Base-by-base conservation (phyloP, 2,329 filamentous ascomycete genomes). In the Aspergillus chevalieri region DNA sequence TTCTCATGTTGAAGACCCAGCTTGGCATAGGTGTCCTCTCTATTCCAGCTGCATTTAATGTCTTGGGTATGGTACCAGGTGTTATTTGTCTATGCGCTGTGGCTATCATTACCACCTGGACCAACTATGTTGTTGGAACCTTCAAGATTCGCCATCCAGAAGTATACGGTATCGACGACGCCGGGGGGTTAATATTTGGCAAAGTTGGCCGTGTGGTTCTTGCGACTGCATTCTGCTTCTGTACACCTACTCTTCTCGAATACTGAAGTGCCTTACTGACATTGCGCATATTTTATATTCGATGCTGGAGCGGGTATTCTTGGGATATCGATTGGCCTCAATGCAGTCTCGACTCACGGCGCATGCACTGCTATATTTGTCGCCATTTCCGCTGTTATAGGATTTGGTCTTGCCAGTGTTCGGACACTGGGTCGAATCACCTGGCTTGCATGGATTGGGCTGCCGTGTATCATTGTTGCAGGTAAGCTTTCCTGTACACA, bases 221-320 rank as follows among this genome's bases (percentile, higher is more conserved):
- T 21, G 21, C 21, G 21, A 21, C 50, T n/a, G 41, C 22, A 21
- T 58, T 59, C 15, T 53, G 52, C 15, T 47, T 61, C 4, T 60
- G 59, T 58, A 50, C 19, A 15, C 9, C n/a, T 14, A 48, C 48
- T 3, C 15, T 30, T 17, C 2, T 10, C 17, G 48, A 26, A 42
- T 19, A 17, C 19, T 12, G 4, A 12, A 21, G 21, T 21, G 21
- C 1, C 24, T 19, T 22, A 26, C 43, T 47, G 30, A 50, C 14
- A 6, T 33, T 28, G 28, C 7, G 4, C 10, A 58, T 57, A 57
- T 66, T 69, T 45, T 59, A 63, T 59, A 49, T 75, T 52, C 65
- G 71, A 68, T 41, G 56, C 65, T 43, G 74, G 71, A 46, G 73
- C 72, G 7, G 72, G 67, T 3, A 67, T 77, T 52, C 58, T 75